Base-by-base conservation (phyloP, 768 basidiomycete genomes). In the Gymnopilus dilepis region DNA sequence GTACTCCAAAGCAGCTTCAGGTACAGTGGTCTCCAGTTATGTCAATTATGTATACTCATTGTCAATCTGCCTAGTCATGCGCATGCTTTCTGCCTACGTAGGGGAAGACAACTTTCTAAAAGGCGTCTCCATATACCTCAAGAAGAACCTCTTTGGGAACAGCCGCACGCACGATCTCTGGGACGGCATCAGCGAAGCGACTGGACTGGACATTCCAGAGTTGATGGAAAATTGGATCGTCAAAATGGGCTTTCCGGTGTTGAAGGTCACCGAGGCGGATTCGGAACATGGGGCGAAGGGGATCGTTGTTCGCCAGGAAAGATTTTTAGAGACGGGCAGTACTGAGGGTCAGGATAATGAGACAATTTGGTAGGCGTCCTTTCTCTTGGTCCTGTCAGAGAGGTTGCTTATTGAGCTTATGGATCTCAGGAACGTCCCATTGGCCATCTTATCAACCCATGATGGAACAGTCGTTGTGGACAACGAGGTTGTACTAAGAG, bases 181-280 rank as follows among this genome's bases (percentile, higher is more conserved):
- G 92, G 80, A 88, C 59, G 95, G 94, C 24, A 93, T 98, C 59
- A 79, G 84, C 45, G 81, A 84, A 64, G 87, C 94, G 1, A 91
- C 88, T 38, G 89, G 84, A 7, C 70, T 88, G 22, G 86, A 97
- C 66, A 83, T 96, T 33, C 81, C 89, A 3, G 80, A 81, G 51
- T 80, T 98, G 67, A 95, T 97, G 92, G 86, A 92, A 60, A 90
- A 90, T 71, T 99, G 96, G 97, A 90, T 94, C 41, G 83, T 86
- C 56, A 91, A 94, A 81, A 80, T 81, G 37, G 97, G 97, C 13
- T 98, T 90, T 80, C 97, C 97, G 1, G 88, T 99, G 24, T 73
- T 99, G 58, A 91, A 86, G 30, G 93, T 99, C 43, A 89, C 86
- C 19, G 47, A 48, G 30, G 19, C 12, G 33, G 34, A 37, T 3